Conservation (phyloP, 2,329 filamentous ascomycete species). For the Tolypocladium album region DNA sequence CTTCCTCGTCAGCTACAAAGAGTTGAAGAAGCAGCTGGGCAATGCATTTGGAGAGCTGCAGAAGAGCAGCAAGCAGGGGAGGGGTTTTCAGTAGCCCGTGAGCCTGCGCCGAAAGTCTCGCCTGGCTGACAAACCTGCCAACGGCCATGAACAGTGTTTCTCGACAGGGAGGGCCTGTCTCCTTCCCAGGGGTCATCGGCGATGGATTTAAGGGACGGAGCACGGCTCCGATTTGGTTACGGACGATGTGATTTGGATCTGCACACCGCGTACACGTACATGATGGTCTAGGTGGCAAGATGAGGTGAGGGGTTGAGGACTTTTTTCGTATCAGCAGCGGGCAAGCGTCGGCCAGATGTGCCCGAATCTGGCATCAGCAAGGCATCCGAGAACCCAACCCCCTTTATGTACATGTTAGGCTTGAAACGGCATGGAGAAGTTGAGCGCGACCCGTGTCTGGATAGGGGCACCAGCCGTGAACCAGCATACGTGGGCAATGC, state of each 20-base stretch:
- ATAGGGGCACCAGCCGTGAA: background rate
- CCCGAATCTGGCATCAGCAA: no score
- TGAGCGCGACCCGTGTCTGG: background rate
- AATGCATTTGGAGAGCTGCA: slow-evolving; percentile 48
- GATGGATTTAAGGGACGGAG: background rate
- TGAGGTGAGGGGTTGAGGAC: background rate
- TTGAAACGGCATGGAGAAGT: background rate
- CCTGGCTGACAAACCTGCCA: background rate
- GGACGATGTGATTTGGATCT: background rate
- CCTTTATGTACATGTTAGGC: background rate
- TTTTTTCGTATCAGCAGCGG: background rate
- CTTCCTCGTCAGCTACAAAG: slow-evolving; percentile 82
- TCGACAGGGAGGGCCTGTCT: background rate
- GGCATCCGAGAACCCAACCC: background rate
- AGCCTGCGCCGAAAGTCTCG: background rate
- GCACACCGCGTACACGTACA: background rate
- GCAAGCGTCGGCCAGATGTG: background rate
- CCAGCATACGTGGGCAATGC: background rate
- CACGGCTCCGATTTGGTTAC: background rate
- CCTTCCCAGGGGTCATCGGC: background rate
- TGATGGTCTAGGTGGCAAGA: background rate
- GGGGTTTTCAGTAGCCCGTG: slow-evolving; percentile 16
- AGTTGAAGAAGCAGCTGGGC: slow-evolving; percentile 59
- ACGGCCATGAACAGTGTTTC: background rate
- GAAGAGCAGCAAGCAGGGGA: slow-evolving; percentile 30